Percentiles rank a stretch among this genome's conserved stretches.
Evolutionary conservation across 768 basidiomycete species (phyloP).

Genomic region (Tricholoma hemisulphureum): DNA sequence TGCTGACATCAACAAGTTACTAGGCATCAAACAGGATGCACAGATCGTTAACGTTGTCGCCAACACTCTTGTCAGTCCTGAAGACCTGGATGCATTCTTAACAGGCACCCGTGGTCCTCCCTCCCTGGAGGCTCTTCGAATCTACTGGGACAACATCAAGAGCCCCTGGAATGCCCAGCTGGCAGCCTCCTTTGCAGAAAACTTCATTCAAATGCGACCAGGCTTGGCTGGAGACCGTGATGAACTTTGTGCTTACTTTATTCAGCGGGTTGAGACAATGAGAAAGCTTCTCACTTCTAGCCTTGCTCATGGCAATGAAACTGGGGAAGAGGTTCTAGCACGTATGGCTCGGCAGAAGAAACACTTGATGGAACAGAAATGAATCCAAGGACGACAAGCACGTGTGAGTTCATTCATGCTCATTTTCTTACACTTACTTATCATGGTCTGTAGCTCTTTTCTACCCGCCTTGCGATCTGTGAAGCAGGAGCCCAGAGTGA

Average conservation of each 20-base stretch:
- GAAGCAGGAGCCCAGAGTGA: neutral
- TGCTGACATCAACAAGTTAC: neutral
- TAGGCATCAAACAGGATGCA: neutral
- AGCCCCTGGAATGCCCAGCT: neutral
- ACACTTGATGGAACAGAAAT: neutral
- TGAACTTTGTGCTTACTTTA: neutral
- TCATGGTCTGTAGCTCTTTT: neutral
- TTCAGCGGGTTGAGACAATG: neutral
- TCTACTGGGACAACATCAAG: too few relatives aligned
- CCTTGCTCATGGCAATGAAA: neutral
- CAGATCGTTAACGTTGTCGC: neutral
- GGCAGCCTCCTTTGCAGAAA: neutral
- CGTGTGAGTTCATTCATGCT: neutral
- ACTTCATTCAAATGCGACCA: neutral
- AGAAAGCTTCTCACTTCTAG: neutral
- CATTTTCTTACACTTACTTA: neutral
- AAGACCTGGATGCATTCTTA: too few relatives aligned
- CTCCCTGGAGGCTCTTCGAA: too few relatives aligned
- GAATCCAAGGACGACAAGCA: neutral
- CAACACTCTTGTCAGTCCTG: neutral
- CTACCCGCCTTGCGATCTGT: neutral
- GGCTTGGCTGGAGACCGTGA: neutral
- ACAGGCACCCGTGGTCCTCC: too few relatives aligned
- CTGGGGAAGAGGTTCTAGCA: neutral
- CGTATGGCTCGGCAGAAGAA: neutral